Evolutionary conservation across 1,139 yeast species (phyloP).

Genomic region (Hansenula sp.): DNA sequence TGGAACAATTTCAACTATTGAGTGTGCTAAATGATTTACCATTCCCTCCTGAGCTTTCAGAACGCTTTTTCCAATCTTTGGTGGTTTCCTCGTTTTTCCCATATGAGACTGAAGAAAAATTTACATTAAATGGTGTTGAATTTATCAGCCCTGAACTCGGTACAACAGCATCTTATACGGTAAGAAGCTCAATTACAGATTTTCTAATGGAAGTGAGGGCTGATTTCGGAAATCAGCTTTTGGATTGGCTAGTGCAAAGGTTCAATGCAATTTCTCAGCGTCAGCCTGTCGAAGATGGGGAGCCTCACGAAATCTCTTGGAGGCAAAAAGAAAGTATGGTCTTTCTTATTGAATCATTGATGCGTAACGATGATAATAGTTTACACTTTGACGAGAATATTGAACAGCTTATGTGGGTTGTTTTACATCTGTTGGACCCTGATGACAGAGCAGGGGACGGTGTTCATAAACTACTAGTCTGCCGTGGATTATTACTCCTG

Average conservation of each 20-base stretch:
- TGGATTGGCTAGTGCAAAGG: constrained; percentile 1
- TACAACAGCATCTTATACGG: constrained; percentile 41
- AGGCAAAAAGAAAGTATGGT: constrained; percentile 28
- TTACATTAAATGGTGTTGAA: constrained; percentile 52
- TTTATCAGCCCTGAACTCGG: constrained; percentile 76
- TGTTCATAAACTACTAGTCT: constrained; percentile 26
- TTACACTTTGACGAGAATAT: not conserved
- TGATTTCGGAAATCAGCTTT: constrained; percentile 28
- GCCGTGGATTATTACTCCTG: constrained; percentile 44
- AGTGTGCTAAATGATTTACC: constrained; percentile 18
- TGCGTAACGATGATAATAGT: constrained; percentile 3
- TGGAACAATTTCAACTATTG: constrained; percentile 28
- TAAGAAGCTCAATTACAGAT: constrained; percentile 54
- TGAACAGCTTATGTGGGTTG: not conserved
- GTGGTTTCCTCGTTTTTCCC: constrained; percentile 12
- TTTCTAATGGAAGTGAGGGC: constrained; percentile 42
- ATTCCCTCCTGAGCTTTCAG: constrained; percentile 7
- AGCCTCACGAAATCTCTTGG: constrained; percentile 18
- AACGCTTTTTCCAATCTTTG: constrained; percentile 9
- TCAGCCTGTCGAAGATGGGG: not conserved
- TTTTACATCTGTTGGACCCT: not conserved
- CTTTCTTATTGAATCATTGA: constrained; percentile 23
- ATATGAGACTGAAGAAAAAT: constrained; percentile 25
- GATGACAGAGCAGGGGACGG: not conserved
- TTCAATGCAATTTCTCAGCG: no score